Conservation (phyloP, 495 filamentous ascomycete genomes). For the Lepidopterella palustris region DNA sequence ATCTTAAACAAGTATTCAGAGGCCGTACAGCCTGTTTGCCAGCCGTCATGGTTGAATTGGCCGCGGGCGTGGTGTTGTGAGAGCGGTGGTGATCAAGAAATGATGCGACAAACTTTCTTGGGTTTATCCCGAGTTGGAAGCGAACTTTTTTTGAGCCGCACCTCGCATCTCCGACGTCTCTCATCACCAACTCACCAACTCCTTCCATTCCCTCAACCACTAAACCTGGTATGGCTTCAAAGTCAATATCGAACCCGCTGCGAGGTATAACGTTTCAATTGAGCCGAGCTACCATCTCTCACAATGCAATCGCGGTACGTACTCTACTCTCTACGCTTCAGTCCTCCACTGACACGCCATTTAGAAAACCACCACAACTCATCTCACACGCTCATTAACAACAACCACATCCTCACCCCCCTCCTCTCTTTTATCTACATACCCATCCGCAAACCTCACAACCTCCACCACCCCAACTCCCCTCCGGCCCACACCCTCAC, state of each 20-base stretch:
- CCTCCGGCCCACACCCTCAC: slow-evolving; percentile 10
- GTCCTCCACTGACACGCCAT: slow-evolving; percentile 3
- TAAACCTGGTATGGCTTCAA: slow-evolving; percentile 17
- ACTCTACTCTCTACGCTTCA: neutral
- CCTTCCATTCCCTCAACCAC: neutral
- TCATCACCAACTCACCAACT: too few relatives aligned
- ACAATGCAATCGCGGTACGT: slow-evolving; percentile 10
- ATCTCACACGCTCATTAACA: slow-evolving; percentile 62
- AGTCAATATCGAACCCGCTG: slow-evolving; percentile 8
- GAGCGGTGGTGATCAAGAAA: neutral
- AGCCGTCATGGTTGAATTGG: slow-evolving; percentile 14
- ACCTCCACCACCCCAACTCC: slow-evolving; percentile 24
- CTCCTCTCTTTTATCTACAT: slow-evolving; percentile 29
- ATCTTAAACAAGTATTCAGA: slow-evolving; percentile 20
- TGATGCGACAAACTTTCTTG: neutral
- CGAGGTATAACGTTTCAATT: slow-evolving; percentile 15
- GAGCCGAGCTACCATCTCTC: slow-evolving; percentile 5
- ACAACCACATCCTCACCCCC: slow-evolving; percentile 48
- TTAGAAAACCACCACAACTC: slow-evolving; percentile 48
- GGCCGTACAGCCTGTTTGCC: slow-evolving; percentile 16
- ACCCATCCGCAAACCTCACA: slow-evolving; percentile 19
- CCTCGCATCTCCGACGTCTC: neutral
- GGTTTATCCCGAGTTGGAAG: slow-evolving; percentile 5
- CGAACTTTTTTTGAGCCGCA: slow-evolving; percentile 13
- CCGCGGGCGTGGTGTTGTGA: neutral